These are phyloP conservation scores for Platanus orientalis DNA, from an alignment of 164 flowering plant genomes.

Conservation along the genomic window DNA sequence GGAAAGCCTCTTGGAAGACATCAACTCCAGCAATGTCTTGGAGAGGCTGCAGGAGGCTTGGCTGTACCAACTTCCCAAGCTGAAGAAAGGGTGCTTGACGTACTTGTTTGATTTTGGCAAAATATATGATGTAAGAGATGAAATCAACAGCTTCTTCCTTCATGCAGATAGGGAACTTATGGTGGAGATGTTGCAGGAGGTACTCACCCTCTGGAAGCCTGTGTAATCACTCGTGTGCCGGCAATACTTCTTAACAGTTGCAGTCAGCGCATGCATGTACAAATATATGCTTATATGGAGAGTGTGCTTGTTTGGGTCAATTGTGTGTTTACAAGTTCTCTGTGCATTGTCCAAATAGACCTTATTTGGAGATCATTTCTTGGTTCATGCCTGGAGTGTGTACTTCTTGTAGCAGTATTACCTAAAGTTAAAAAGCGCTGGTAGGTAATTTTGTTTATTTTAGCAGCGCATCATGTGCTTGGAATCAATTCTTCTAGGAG, in stretches of 20 bases:
- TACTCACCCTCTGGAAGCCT: conserved; percentile 79
- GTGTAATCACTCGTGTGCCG: conserved; percentile 18
- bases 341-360: too few relatives aligned
- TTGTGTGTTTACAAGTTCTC: neutral
- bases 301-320: too few relatives aligned
- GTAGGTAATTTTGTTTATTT: too few relatives aligned
- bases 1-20: conserved; percentile 84
- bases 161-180: conserved; percentile 78
- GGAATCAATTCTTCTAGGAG: too few relatives aligned
- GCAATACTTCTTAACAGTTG: neutral
- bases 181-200: conserved; percentile 83
- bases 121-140: conserved; percentile 79
- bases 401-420: too few relatives aligned
- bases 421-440: too few relatives aligned
- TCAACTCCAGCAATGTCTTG: conserved; percentile 75
- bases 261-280: neutral
- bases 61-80: conserved; percentile 67
- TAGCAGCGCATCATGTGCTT: too few relatives aligned
- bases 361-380: too few relatives aligned
- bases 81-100: conserved; percentile 77
- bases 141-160: conserved; percentile 55
- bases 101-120: conserved; percentile 88
- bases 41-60: conserved; percentile 90
- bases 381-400: too few relatives aligned
- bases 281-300: too few relatives aligned